Evolutionary conservation across 345 rosid genomes (phyloP).

Genomic region (Euphorbia pulcherrima): DNA sequence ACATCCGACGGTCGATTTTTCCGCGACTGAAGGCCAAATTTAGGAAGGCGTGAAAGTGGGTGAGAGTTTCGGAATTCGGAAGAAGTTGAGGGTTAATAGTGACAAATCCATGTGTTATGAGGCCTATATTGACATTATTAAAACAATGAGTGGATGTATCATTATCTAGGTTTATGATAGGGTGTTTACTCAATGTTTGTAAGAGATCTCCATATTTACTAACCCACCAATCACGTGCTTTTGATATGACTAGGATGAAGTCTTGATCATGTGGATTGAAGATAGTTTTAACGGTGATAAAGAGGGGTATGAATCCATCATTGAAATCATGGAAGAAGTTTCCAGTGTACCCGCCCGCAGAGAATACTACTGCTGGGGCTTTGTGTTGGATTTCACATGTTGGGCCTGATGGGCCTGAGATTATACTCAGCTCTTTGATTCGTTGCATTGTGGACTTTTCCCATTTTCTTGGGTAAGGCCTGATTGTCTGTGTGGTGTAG

Average conservation of each 20-base stretch:
- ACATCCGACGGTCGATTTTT: background rate
- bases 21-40: constrained; percentile 31
- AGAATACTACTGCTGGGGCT: constrained; percentile 51
- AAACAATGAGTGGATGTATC: constrained; percentile 46
- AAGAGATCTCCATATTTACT: constrained; percentile 40
- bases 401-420: constrained; percentile 23
- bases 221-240: constrained; percentile 59
- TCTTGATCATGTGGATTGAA: constrained; percentile 35
- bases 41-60: constrained; percentile 38
- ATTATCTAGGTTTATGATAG: constrained; percentile 40
- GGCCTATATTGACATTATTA: constrained; percentile 42
- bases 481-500: constrained; percentile 27
- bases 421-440: constrained; percentile 44
- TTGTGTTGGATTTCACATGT: constrained; percentile 33
- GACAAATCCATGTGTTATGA: constrained; percentile 51
- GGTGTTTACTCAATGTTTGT: constrained; percentile 37
- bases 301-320: constrained; percentile 63
- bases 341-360: constrained; percentile 65
- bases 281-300: constrained; percentile 43
- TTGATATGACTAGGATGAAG: constrained; percentile 40
- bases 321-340: constrained; percentile 60
- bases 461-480: constrained; percentile 57
- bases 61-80: constrained; percentile 34
- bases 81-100: constrained; percentile 25
- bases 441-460: constrained; percentile 29